Evolutionary conservation across 768 basidiomycete species (phyloP), one percentile per base, ranked within the genome.

Genomic region (Fomitopsis serialis): DNA sequence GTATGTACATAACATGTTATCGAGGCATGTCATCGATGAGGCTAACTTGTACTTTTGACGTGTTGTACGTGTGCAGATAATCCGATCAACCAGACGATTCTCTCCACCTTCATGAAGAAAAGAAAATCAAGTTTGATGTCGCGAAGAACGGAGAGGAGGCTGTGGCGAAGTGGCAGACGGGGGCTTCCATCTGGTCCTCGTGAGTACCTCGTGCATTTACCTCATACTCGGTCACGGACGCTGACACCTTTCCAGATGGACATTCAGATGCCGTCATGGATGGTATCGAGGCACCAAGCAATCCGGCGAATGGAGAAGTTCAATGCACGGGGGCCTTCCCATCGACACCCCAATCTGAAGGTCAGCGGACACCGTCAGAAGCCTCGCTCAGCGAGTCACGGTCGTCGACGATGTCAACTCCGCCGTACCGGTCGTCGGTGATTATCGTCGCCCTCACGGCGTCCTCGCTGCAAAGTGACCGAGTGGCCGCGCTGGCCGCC

Each of bases 181-280:
- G 21, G 84, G 78, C 48, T 99, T 97, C 71, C 96, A 99, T 74
- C 77, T 99, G 47, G 98, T 99, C 51, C 71, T 99, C 70, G 96
- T 97, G 57, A 59, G 90, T 74, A 11, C 19, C 27, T 29, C 36
- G 34, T 52, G 42, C 51, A 43, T 5, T 8, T 48, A 3, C 22
- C 29, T 29, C 29, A 10, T 32, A 11, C 47, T 7, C 15, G 22
- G 15, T 35, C 22, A 25, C 32, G 19, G 32, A 27, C 34, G 15
- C 50, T 59, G 11, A 59, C 42, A 21, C 0, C 19, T 4, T 17
- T 34, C 3, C 59, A 98, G 96, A 99, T 99, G 97, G 97, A 99
- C 73, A 98, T 99, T 50, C 96, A 98, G 71, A 94, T 99, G 82
- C 97, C 97, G 86, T 98, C 61, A 98, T 97, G 90, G 92, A 96